These are phyloP conservation scores for Penicillium sp. DNA, from an alignment of 2,329 filamentous ascomycete genomes.

Conservation along the genomic window DNA sequence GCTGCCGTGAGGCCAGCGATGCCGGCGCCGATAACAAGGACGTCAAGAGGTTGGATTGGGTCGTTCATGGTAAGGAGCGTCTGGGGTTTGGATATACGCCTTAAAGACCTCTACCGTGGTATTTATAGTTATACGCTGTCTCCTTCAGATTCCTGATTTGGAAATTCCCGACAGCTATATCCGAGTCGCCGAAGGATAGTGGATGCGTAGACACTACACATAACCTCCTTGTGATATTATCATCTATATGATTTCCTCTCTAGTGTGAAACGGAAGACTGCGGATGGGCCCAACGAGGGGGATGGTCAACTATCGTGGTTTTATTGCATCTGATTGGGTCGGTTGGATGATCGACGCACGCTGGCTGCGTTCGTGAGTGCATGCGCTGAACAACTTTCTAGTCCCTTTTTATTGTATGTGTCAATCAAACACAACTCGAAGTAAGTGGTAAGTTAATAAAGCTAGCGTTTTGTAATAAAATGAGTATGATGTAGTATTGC, in stretches of 20 bases:
- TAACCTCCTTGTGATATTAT: background rate
- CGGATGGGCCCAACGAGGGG: background rate
- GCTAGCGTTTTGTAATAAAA: too few relatives aligned
- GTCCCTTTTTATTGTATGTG: background rate
- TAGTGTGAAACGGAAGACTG: background rate
- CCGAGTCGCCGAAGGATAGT: background rate
- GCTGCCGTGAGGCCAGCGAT: slow-evolving; percentile 36
- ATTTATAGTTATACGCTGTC: background rate
- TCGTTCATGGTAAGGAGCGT: background rate
- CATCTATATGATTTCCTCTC: background rate
- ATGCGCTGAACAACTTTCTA: background rate
- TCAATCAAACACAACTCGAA: background rate
- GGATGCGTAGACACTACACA: background rate
- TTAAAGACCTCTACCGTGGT: background rate
- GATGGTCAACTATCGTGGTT: background rate
- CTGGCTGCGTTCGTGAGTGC: background rate
- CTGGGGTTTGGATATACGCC: background rate
- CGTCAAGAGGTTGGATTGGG: slow-evolving; percentile 9
- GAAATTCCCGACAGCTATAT: background rate
- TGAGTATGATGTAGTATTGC: too few relatives aligned
- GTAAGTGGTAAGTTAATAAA: too few relatives aligned
- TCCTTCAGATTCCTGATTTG: background rate
- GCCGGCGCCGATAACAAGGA: slow-evolving; percentile 35
- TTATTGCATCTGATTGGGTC: background rate
- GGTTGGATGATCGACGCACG: background rate